These are phyloP conservation scores for Heliamphora pulchella DNA, from an alignment of 179 eudicot genomes.

Conservation along the genomic window DNA sequence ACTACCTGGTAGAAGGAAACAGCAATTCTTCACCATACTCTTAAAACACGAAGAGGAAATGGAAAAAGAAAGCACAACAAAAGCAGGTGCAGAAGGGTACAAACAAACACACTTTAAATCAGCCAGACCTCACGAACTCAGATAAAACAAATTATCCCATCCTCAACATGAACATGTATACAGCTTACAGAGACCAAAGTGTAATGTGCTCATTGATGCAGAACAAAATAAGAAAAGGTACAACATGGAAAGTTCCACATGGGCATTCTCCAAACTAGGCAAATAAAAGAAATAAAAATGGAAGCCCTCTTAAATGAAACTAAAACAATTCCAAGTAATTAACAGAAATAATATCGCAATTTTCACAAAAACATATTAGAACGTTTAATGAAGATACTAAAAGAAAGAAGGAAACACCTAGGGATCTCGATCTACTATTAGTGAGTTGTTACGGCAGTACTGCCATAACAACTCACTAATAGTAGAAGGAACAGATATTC, in stretches of 20 bases:
- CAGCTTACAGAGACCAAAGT: not conserved
- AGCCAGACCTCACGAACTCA: not conserved
- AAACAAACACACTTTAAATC: not conserved
- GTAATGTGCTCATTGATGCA: not conserved
- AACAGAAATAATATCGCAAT: not conserved
- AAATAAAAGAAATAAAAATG: not conserved
- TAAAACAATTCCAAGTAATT: conserved; percentile 4
- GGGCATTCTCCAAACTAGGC: not conserved
- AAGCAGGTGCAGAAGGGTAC: not conserved
- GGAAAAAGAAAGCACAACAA: not conserved
- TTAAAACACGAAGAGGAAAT: not conserved
- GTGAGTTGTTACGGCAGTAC: not conserved
- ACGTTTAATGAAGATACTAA: not conserved
- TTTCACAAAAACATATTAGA: not conserved
- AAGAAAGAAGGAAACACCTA: not conserved
- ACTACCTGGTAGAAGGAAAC: not conserved
- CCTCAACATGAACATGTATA: not conserved
- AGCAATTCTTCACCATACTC: not conserved
- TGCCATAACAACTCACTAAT: not conserved
- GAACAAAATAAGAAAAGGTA: not conserved
- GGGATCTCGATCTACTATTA: not conserved
- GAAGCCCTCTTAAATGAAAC: conserved; percentile 2
- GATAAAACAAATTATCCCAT: not conserved
- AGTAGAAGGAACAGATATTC: not conserved
- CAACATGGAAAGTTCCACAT: not conserved